Evolutionary conservation across 2,329 filamentous ascomycete species (phyloP).

Genomic region (Epicoccum sorghinum): DNA sequence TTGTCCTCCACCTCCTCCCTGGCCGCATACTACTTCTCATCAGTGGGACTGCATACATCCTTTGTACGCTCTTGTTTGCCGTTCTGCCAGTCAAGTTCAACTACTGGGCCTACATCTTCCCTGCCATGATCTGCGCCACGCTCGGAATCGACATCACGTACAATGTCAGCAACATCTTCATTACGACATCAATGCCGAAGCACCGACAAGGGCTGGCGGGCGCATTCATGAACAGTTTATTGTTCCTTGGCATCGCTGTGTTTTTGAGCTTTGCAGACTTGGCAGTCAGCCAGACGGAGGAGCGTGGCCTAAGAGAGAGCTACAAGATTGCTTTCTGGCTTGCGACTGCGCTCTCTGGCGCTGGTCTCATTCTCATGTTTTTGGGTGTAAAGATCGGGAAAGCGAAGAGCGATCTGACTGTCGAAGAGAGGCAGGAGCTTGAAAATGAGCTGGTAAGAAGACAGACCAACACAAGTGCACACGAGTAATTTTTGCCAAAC

Average conservation of each 20-base stretch:
- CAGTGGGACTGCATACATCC: slow-evolving; percentile 39
- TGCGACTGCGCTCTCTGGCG: slow-evolving; percentile 35
- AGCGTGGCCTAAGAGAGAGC: slow-evolving; percentile 36
- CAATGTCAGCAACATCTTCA: slow-evolving; percentile 48
- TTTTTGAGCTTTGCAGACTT: slow-evolving; percentile 46
- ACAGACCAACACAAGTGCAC: slow-evolving; percentile 13
- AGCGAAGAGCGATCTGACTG: slow-evolving; percentile 42
- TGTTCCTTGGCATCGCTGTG: slow-evolving; percentile 47
- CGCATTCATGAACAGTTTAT: slow-evolving; percentile 43
- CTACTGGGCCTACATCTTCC: slow-evolving; percentile 49
- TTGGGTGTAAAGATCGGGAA: slow-evolving; percentile 47
- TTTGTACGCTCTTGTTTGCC: slow-evolving; percentile 43
- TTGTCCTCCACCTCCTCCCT: slow-evolving; percentile 44
- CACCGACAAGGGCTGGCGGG: slow-evolving; percentile 45
- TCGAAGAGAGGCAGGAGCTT: slow-evolving; percentile 40
- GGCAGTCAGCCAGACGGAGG: slow-evolving; percentile 41
- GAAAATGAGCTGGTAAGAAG: slow-evolving; percentile 37
- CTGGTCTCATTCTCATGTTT: slow-evolving; percentile 44
- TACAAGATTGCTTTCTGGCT: slow-evolving; percentile 49
- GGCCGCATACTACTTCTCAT: slow-evolving; percentile 41
- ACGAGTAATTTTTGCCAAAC: background rate
- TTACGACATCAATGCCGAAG: slow-evolving; percentile 44
- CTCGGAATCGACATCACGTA: slow-evolving; percentile 47
- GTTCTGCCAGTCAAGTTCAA: slow-evolving; percentile 41
- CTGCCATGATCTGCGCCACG: slow-evolving; percentile 53